Evolutionary conservation across 169 alveolate species (phyloP), one percentile per base, ranked within the genome.

Genomic region (Eimeria zaria): DNA sequence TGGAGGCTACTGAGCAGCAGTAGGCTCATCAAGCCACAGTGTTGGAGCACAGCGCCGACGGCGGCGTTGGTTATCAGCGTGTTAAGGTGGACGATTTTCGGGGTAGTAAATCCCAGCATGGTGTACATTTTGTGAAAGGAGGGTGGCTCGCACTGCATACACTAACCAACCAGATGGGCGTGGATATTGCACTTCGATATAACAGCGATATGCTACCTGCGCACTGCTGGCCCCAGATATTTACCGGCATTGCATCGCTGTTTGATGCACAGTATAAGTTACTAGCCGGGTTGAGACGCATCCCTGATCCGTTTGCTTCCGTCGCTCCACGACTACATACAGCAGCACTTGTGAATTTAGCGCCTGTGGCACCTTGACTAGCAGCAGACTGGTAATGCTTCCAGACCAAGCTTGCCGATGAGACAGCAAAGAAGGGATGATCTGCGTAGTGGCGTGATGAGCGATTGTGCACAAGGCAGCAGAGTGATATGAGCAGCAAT

Each of bases 1-100:
- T 84, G 80, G 92, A 84, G 80, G 92, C 92, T 84, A 84, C 92
- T 55, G 92, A 84, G 80, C 92, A 84, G 78, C 92, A 84, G 92
- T 84, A 84, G 92, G 92, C 92, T 84, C 92, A 84, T 41, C 30
- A 84, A 22, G 92, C 46, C 92, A 46, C 92, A 39, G 80, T 58
- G 80, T 84, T 48, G 92, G 39, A 53, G n/a, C 24, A 60, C 44
- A 33, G 27, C 92, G 78, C 76, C 91, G 76, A 36, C 92, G 78
- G 48, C 22, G 92, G 80, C 92, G 92, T 84, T 84, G 6, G 60
- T 60, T n/a, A 58, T 55, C 92, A 33, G 64, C 62, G 60, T 84
- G 78, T 84, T 84, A 39, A 16, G 92, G 92, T 60, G 74, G 74
- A 60, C 55, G 67, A 55, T 60, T 84, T 84, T 84, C 92, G 36